phyloP scores from a whole-genome alignment of 1,284 basidiomycete genomes.

The Ceratobasidium sp. region DNA sequence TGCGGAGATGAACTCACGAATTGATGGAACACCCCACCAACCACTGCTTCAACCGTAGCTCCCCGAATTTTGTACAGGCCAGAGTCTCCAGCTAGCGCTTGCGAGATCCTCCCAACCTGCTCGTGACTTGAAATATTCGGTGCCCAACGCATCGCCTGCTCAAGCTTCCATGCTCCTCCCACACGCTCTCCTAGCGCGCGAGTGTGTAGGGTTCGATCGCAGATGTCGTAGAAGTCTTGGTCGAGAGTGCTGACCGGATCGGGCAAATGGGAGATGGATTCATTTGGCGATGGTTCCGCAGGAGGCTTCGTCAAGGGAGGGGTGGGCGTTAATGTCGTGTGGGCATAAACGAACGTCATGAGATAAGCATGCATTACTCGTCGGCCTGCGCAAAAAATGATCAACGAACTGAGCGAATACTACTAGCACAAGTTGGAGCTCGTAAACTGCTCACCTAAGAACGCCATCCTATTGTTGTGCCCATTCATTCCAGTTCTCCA shows the following conservation, averaged over 20 bases:
- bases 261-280: constrained; percentile 34
- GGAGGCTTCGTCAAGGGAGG: constrained; percentile 59
- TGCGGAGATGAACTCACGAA: constrained; percentile 67
- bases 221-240: constrained; percentile 64
- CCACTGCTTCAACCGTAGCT: constrained; percentile 76
- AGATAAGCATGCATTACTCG: constrained; percentile 80
- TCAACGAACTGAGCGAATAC: background rate
- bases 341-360: constrained; percentile 73
- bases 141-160: constrained; percentile 76
- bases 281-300: constrained; percentile 60
- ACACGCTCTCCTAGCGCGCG: constrained; percentile 78
- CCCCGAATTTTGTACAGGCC: constrained; percentile 84
- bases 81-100: constrained; percentile 56
- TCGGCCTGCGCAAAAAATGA: constrained; percentile 65
- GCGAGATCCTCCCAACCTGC: background rate
- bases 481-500: constrained; percentile 65
- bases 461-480: constrained; percentile 76
- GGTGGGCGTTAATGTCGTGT: constrained; percentile 49
- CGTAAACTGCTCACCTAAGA: constrained; percentile 68
- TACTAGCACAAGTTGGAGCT: background rate
- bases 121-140: constrained; percentile 51
- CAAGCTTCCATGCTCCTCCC: constrained; percentile 77
- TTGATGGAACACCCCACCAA: constrained; percentile 82
- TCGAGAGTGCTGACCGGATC: constrained; percentile 8
- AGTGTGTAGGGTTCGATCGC: constrained; percentile 71